Evolutionary conservation across 768 basidiomycete species (phyloP).

Genomic region (Termitomyces sp.): DNA sequence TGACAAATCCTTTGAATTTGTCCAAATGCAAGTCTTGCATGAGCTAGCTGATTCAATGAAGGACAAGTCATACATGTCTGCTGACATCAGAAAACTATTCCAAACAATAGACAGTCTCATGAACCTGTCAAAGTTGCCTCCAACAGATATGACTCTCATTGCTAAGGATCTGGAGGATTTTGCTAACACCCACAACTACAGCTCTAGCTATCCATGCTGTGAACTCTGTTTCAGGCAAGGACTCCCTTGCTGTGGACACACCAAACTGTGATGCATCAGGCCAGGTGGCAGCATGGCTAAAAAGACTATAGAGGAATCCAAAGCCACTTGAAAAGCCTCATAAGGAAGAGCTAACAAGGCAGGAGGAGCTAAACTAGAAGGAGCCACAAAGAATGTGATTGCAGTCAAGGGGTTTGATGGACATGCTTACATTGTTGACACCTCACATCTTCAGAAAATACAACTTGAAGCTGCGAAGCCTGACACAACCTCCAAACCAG

Average conservation of each 20-base stretch:
- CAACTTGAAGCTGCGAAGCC: background rate
- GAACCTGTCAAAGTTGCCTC: background rate
- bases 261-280: background rate
- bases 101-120: background rate
- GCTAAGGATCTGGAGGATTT: too few relatives aligned
- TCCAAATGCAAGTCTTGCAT: too few relatives aligned
- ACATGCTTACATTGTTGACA: too few relatives aligned
- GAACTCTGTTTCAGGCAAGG: background rate
- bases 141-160: too few relatives aligned
- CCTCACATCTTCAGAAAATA: too few relatives aligned
- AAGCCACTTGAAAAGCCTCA: background rate
- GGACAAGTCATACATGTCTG: slow-evolving; percentile 1
- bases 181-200: background rate
- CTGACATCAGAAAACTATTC: too few relatives aligned
- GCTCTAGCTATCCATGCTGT: background rate
- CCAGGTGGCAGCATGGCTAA: too few relatives aligned
- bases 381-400: background rate
- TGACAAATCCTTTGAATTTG: too few relatives aligned
- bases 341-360: background rate
- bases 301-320: background rate
- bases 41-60: slow-evolving; percentile 9
- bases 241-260: background rate
- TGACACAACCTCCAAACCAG: background rate
- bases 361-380: background rate
- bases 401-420: background rate